A percentile compares a stretch with the other conserved stretches of the same genome.
phyloP scores from a whole-genome alignment of 2,329 filamentous ascomycete genomes.

The Cercospora sp. region DNA sequence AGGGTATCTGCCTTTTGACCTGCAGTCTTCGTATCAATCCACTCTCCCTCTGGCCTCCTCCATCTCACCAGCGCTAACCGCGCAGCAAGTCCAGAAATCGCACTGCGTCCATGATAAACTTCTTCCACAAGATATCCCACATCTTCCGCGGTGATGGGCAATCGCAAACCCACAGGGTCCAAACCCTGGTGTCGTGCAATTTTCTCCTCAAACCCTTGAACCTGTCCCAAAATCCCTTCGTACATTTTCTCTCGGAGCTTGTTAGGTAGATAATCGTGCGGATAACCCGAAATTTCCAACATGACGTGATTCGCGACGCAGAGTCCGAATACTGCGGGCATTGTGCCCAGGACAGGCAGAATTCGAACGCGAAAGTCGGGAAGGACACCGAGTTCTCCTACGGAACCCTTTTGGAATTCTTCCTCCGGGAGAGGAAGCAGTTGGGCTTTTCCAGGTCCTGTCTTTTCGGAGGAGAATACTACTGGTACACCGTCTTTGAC shows the following conservation, averaged over 20 bases:
- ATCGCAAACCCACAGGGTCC: constrained; percentile 69
- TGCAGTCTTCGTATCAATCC: constrained; percentile 65
- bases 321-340: constrained; percentile 95
- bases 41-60: constrained; percentile 64
- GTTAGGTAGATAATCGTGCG: constrained; percentile 75
- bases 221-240: constrained; percentile 71
- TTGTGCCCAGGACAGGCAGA: constrained; percentile 88
- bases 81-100: constrained; percentile 77
- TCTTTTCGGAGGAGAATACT: constrained; percentile 89
- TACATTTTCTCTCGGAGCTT: constrained; percentile 92
- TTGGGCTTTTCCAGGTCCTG: constrained; percentile 86
- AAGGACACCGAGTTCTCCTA: constrained; percentile 83
- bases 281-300: constrained; percentile 76
- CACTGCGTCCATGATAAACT: constrained; percentile 79
- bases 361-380: constrained; percentile 95
- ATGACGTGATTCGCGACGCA: constrained; percentile 92
- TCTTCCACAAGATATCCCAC: constrained; percentile 89
- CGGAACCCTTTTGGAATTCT: constrained; percentile 81
- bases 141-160: constrained; percentile 76
- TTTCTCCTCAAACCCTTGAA: constrained; percentile 80
- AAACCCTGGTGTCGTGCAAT: constrained; percentile 59
- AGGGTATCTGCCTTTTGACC: constrained; percentile 77
- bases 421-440: constrained; percentile 84
- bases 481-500: constrained; percentile 84
- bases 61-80: constrained; percentile 79